phyloP scores from a whole-genome alignment of 805 yeast species.

The Suhomyces xylopsoci region DNA sequence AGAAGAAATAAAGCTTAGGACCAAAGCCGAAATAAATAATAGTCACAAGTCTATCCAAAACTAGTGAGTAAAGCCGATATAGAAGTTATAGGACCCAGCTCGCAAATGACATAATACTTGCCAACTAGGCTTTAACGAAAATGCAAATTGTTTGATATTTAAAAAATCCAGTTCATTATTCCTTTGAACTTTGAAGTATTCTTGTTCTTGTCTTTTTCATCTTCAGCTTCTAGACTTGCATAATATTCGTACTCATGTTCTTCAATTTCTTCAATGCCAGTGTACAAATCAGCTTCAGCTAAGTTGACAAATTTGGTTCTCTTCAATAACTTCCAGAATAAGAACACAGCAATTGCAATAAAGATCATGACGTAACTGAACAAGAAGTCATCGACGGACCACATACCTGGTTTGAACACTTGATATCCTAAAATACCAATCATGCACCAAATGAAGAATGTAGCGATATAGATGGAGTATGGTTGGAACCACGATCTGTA shows the following conservation, averaged over 20 bases:
- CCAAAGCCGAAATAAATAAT: not conserved
- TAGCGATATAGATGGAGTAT: conserved; percentile 32
- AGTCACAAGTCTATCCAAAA: not conserved
- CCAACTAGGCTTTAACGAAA: not conserved
- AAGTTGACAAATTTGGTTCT: conserved; percentile 39
- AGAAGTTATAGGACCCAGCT: not conserved
- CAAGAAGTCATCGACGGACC: conserved; percentile 61
- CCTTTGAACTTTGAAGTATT: conserved; percentile 7
- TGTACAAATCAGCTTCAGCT: conserved; percentile 43
- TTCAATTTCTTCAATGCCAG: conserved; percentile 47
- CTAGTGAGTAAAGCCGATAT: not conserved
- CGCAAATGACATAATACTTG: not conserved
- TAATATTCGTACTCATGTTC: conserved; percentile 46
- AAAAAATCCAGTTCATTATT: conserved; percentile 20
- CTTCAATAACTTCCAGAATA: conserved; percentile 36
- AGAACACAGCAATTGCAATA: conserved; percentile 28
- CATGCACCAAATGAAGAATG: conserved; percentile 33
- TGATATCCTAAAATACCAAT: conserved; percentile 66
- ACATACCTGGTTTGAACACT: conserved; percentile 63
- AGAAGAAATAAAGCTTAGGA: not conserved
- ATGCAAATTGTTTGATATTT: conserved; percentile 9
- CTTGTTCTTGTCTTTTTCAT: conserved; percentile 7
- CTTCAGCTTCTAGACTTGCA: conserved; percentile 31
- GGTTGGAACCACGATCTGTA: conserved; percentile 45
- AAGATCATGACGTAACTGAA: conserved; percentile 74